Conservation (phyloP, 305 asterid species). For the Plantago coronopus region DNA sequence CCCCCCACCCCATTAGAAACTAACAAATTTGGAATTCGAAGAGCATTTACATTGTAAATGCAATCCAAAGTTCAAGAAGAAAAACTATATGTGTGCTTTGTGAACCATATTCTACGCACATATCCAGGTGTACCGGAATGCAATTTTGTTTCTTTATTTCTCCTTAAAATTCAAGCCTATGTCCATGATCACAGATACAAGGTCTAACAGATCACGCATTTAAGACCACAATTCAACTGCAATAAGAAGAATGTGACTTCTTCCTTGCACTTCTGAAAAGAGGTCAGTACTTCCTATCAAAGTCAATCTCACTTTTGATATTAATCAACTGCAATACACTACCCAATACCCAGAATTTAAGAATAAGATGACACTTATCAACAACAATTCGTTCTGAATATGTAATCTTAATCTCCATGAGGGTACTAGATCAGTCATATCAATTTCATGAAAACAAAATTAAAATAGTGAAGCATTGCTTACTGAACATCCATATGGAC, state of each 20-base stretch:
- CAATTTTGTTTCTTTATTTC: too few species aligned
- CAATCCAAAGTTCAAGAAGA: too few species aligned
- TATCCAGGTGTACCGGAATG: too few species aligned
- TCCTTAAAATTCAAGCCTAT: too few species aligned
- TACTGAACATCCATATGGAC: constrained; percentile 99
- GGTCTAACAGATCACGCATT: too few species aligned
- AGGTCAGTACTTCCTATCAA: not conserved
- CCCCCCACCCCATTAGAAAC: too few species aligned
- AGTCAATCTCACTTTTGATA: not conserved
- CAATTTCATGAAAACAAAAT: constrained; percentile 3
- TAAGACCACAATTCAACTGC: not conserved
- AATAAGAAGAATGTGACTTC: not conserved
- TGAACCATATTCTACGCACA: too few species aligned
- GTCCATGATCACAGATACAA: too few species aligned
- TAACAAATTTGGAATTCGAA: too few species aligned
- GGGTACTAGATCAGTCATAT: not conserved
- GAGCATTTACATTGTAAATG: too few species aligned
- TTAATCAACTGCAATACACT: not conserved
- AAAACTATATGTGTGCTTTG: too few species aligned
- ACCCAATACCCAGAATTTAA: not conserved
- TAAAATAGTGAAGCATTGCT: constrained; percentile 27
- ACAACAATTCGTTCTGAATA: not conserved
- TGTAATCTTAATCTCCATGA: not conserved
- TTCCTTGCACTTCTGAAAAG: not conserved
- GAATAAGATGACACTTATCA: too few species aligned